Evolutionary conservation across 371 early-diverging fungal genomes (phyloP), one percentile per base, ranked within the genome.

Genomic region (Rhizopus sp.): DNA sequence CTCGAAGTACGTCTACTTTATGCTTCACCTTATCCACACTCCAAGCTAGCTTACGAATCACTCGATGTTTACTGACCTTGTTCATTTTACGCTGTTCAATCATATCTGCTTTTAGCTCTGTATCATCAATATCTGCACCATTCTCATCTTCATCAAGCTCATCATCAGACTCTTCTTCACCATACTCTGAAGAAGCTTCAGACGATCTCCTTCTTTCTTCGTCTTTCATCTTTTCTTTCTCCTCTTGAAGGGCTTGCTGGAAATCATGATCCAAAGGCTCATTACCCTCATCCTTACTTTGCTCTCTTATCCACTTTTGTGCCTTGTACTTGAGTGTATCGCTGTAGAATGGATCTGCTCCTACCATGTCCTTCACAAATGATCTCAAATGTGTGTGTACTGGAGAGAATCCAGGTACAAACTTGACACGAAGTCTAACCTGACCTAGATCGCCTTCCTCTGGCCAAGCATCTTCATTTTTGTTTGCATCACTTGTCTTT

Each of bases 331-430:
- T 70, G 12, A 70, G 48, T 0, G 60, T 37, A 3, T 70, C 67
- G 7, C 57, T 42, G 33, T 70, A 66, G 61, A 76, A 76, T 3
- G 71, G 70, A 48, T 76, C 68, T 15, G 71, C 71, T 12, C 71
- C 77, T 1, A 73, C 62, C 62, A 76, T 68, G 34, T 76, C 77
- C 29, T 50, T 57, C 1, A 50, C 60, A 47, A 64, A 76, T 0
- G 70, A 59, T 13, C 51, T 52, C 47, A 76, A 42, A 23, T 73
- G 71, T 4, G 73, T 73, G 37, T 73, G 73, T 0, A 70, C 69
- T 33, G 73, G 69, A 6, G 77, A 73, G 55, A 73, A 73, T 1
- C 77, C 77, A 31, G 77, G 73, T 7, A 69, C 39, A 12, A 76
- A 56, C 46, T 66, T 66, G 23, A 68, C 50, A 15, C 73, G 64